phyloP scores from a whole-genome alignment of 2,329 filamentous ascomycete genomes.

The Knufia petricola region DNA sequence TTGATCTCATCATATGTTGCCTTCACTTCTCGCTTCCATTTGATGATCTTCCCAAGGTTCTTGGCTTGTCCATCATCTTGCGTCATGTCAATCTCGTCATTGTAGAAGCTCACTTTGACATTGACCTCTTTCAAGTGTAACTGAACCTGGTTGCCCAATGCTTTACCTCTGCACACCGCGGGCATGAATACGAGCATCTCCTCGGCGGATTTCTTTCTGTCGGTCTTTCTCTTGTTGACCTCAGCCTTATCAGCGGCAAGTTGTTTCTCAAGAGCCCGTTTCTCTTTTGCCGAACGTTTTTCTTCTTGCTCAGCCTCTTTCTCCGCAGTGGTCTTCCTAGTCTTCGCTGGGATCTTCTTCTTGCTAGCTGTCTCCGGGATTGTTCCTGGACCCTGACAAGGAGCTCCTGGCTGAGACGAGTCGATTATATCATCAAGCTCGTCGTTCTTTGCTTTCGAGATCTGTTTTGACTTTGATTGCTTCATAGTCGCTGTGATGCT shows the following conservation, averaged over 20 bases:
- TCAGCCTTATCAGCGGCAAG: conserved; percentile 57
- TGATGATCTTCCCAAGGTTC: conserved; percentile 40
- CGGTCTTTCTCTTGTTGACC: conserved; percentile 61
- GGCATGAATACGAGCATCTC: conserved; percentile 73
- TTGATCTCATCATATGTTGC: conserved; percentile 51
- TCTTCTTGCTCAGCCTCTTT: conserved; percentile 47
- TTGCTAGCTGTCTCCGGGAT: conserved; percentile 35
- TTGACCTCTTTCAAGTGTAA: conserved; percentile 35
- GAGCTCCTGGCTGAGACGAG: conserved; percentile 12
- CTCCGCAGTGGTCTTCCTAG: conserved; percentile 34
- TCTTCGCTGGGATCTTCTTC: conserved; percentile 38
- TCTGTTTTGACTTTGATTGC: not conserved
- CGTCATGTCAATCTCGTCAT: conserved; percentile 18
- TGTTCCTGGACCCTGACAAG: not conserved
- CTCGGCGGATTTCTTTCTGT: conserved; percentile 61
- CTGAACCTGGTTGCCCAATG: conserved; percentile 34
- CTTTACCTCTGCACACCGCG: conserved; percentile 41
- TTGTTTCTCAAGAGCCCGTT: conserved; percentile 55
- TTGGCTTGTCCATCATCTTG: conserved; percentile 31
- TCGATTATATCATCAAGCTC: conserved; percentile 17
- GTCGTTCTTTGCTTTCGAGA: not conserved
- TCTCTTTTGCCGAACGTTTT: conserved; percentile 39
- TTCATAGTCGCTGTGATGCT: conserved; percentile 11
- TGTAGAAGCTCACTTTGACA: conserved; percentile 33
- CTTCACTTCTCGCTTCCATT: conserved; percentile 60